Base-by-base conservation (phyloP, 192 early-diverging fungal species). In the Coemansia erecta region DNA sequence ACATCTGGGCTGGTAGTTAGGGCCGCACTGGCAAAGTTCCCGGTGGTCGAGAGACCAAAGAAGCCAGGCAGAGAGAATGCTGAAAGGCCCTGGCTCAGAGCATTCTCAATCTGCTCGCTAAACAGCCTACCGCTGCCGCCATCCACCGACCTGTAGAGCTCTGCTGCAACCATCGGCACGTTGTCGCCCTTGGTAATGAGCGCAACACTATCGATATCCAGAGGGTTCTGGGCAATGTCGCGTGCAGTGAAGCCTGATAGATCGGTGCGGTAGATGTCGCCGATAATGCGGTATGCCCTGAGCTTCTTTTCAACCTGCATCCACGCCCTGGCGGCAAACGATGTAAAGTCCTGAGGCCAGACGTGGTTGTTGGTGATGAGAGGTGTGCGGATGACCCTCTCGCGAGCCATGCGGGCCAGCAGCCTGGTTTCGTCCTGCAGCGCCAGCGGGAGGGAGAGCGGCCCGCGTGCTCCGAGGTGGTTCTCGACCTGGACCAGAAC, bases 401-500 rank as follows among this genome's bases (percentile, higher is more conserved):
- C 88, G 23, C 90, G 79, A 4, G 90, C 88, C 58, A 85, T 84
- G 53, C 89, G 86, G 14, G 86, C 83, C 48, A 95, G 73, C 5
- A 89, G 73, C 1, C 88, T 68, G 78, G 92, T 93, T 55, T 95
- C 90, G 67, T 95, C 91, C 51, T 85, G 84, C 26, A 89, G 68
- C 2, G 89, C 91, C 13, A 91, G 60, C 7, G 93, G 90, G n/a
- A 88, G 69, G 11, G 61, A 67, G 44, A 87, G 60, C 5, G 73
- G 63, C 31, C 72, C 70, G 21, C 63, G 80, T 51, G 88, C 85
- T 41, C 87, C 87, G 9, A 85, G 68, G 28, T 92, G 86, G 75
- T 95, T 93, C 58, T 95, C 93, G 52, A 93, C 83, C 71, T 95
- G 93, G 12, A 93, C 63, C 18, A 76, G 79, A 8, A 92, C n/a